Conservation (phyloP, 2,329 filamentous ascomycete species). For the Endocalyx cinctus region DNA sequence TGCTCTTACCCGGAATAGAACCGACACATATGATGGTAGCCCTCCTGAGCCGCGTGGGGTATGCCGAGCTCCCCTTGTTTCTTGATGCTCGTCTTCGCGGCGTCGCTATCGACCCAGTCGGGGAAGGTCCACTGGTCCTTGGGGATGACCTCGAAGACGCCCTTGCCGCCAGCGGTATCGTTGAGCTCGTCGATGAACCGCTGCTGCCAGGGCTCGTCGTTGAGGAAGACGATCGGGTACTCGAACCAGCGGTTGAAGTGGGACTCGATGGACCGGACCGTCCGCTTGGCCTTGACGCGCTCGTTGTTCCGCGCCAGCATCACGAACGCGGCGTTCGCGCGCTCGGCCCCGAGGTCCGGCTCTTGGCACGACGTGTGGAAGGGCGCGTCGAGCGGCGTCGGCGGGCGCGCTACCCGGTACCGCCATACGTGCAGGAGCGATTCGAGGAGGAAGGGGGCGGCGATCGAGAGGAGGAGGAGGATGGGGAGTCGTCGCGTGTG, state of each 20-base stretch:
- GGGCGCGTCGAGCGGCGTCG: slow-evolving; percentile 33
- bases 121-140: slow-evolving; percentile 37
- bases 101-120: slow-evolving; percentile 24
- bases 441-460: slow-evolving; percentile 29
- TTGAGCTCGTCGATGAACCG: slow-evolving; percentile 35
- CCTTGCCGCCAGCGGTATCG: slow-evolving; percentile 30
- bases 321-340: slow-evolving; percentile 40
- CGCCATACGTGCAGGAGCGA: slow-evolving; percentile 29
- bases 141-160: slow-evolving; percentile 38
- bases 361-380: slow-evolving; percentile 36
- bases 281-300: slow-evolving; percentile 33
- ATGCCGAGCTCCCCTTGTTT: slow-evolving; percentile 27
- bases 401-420: slow-evolving; percentile 30
- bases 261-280: slow-evolving; percentile 35
- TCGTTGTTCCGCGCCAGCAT: slow-evolving; percentile 44
- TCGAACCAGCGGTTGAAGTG: slow-evolving; percentile 44
- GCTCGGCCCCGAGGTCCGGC: slow-evolving; percentile 28
- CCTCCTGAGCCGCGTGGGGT: slow-evolving; percentile 35
- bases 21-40: slow-evolving; percentile 39
- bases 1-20: slow-evolving; percentile 40
- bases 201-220: slow-evolving; percentile 37
- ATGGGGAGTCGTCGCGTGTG: slow-evolving; percentile 26
- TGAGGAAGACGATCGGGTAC: slow-evolving; percentile 43
- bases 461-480: slow-evolving; percentile 23
- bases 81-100: slow-evolving; percentile 28